Conservation (phyloP, 1,284 basidiomycete genomes). For the Polyporus tsugae region DNA sequence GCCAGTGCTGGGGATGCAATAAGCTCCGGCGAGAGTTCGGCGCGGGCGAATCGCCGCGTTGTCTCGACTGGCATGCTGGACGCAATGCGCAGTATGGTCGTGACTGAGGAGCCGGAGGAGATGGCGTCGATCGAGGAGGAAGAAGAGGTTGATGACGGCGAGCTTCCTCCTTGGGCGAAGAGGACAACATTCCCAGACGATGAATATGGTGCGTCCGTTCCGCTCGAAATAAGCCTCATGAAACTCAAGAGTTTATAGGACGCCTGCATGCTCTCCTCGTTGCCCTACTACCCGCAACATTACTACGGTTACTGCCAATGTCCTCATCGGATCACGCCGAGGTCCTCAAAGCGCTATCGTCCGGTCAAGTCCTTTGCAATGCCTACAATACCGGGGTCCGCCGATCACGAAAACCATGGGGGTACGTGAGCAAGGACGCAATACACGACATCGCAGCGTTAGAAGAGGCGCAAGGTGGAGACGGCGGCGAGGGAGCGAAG, state of each 20-base stretch:
- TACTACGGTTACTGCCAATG: slow-evolving; percentile 54
- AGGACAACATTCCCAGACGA: slow-evolving; percentile 60
- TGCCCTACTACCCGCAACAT: slow-evolving; percentile 50
- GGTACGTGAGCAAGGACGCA: slow-evolving; percentile 79
- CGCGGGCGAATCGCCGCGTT: slow-evolving; percentile 50
- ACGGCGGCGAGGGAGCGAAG: slow-evolving; percentile 46
- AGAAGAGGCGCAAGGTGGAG: slow-evolving; percentile 53
- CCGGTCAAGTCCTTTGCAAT: slow-evolving; percentile 82
- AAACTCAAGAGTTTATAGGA: slow-evolving; percentile 46
- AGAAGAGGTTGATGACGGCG: slow-evolving; percentile 66
- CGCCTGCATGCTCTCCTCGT: slow-evolving; percentile 68
- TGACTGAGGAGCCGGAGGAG: slow-evolving; percentile 69
- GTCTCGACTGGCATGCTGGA: slow-evolving; percentile 64
- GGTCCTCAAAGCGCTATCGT: slow-evolving; percentile 69
- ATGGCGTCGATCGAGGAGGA: slow-evolving; percentile 60
- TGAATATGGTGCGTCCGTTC: slow-evolving; percentile 59
- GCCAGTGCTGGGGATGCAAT: slow-evolving; percentile 57
- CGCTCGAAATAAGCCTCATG: background rate
- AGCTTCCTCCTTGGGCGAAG: slow-evolving; percentile 80
- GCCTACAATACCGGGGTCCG: slow-evolving; percentile 85
- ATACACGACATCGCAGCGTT: slow-evolving; percentile 82
- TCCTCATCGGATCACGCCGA: slow-evolving; percentile 46
- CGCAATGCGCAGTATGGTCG: slow-evolving; percentile 53
- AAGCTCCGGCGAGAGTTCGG: slow-evolving; percentile 15
- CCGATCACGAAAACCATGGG: slow-evolving; percentile 85